phyloP scores from a whole-genome alignment of 2,329 filamentous ascomycete species.

The Metarhizium rileyi region DNA sequence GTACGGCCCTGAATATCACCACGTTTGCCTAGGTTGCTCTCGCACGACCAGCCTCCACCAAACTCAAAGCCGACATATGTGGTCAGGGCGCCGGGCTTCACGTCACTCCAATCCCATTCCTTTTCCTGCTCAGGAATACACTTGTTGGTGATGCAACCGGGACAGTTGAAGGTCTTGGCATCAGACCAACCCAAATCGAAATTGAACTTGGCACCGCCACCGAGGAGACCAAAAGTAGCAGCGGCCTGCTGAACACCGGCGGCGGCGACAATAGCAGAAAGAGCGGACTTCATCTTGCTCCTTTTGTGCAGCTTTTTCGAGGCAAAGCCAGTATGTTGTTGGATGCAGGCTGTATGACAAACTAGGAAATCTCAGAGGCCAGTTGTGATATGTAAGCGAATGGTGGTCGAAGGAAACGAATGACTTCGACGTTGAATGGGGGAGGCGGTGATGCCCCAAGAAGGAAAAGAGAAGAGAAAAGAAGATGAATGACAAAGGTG shows the following conservation, averaged over 20 bases:
- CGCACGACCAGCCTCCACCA: conserved; percentile 60
- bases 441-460: conserved; percentile 6
- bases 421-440: conserved; percentile 35
- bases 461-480: conserved; percentile 15
- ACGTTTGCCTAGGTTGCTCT: conserved; percentile 47
- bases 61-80: conserved; percentile 66
- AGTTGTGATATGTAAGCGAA: conserved; percentile 19
- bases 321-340: conserved; percentile 8
- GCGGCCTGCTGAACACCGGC: conserved; percentile 39
- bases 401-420: conserved; percentile 43
- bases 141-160: conserved; percentile 64
- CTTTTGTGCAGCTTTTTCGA: conserved; percentile 1
- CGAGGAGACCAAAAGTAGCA: conserved; percentile 32
- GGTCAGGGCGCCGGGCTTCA: conserved; percentile 50
- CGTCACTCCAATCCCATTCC: conserved; percentile 64
- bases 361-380: conserved; percentile 1
- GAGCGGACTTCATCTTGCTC: conserved; percentile 41
- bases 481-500: not conserved
- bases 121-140: conserved; percentile 60
- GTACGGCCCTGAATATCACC: conserved; percentile 43
- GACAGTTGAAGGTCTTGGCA: conserved; percentile 50
- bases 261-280: conserved; percentile 39
- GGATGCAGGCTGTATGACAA: not conserved
- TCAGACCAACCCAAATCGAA: conserved; percentile 10
- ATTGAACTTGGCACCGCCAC: not conserved